These are phyloP conservation scores for Gamsiella multidivaricata DNA, from an alignment of 192 early-diverging fungal genomes.

Conservation along the genomic window DNA sequence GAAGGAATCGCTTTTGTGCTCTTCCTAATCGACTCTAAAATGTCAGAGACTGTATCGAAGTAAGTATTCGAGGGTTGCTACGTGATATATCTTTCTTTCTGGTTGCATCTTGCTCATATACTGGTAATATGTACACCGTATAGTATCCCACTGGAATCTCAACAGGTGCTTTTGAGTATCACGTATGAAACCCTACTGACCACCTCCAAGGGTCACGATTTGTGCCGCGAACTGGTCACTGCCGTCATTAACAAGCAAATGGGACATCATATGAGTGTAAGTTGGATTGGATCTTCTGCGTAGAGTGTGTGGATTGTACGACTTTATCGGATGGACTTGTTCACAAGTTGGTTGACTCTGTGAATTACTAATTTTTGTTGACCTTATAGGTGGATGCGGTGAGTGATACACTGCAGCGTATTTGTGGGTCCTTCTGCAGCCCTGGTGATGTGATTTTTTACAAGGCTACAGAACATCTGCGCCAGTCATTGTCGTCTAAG, in stretches of 20 bases:
- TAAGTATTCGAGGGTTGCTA: not conserved
- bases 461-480: conserved; percentile 68
- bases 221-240: conserved; percentile 71
- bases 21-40: conserved; percentile 72
- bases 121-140: not conserved
- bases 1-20: conserved; percentile 77
- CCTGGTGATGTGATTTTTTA: conserved; percentile 73
- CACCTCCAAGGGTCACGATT: conserved; percentile 60
- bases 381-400: conserved; percentile 55
- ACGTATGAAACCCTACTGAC: conserved; percentile 70
- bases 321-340: too few relatives aligned
- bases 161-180: conserved; percentile 58
- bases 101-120: not conserved
- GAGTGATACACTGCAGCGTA: conserved; percentile 68
- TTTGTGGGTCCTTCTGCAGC: conserved; percentile 74
- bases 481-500: conserved; percentile 58
- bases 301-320: too few relatives aligned
- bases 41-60: conserved; percentile 63
- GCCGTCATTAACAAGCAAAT: conserved; percentile 72
- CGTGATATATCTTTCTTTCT: not conserved
- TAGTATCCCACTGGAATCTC: conserved; percentile 58
- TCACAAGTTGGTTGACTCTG: too few relatives aligned
- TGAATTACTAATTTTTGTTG: not conserved
- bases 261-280: conserved; percentile 61
- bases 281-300: conserved; percentile 3